A percentile compares a stretch with the other conserved stretches of the same genome.
phyloP scores from a whole-genome alignment of 1,139 yeast species.

The Arxiozyma heterogenica region DNA sequence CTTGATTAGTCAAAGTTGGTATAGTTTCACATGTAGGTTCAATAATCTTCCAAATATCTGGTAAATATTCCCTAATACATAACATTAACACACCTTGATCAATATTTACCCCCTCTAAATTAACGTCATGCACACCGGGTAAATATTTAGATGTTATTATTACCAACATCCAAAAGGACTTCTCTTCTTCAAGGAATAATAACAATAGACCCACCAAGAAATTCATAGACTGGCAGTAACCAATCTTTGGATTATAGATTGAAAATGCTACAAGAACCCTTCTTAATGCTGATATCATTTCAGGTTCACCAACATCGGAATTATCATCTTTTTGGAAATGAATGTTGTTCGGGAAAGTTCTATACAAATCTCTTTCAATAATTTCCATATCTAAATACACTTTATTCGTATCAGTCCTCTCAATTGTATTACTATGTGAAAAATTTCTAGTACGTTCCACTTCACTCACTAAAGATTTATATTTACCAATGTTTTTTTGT shows the following conservation, averaged over 20 bases:
- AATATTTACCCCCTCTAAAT: slow-evolving; percentile 86
- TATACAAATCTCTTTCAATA: slow-evolving; percentile 81
- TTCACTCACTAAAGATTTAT: slow-evolving; percentile 51
- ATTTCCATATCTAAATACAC: slow-evolving; percentile 60
- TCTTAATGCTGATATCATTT: slow-evolving; percentile 61
- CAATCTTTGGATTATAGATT: slow-evolving; percentile 77
- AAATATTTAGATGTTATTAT: slow-evolving; percentile 75
- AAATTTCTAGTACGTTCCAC: slow-evolving; percentile 13
- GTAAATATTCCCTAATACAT: slow-evolving; percentile 74
- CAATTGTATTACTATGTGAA: slow-evolving; percentile 31
- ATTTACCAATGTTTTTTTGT: slow-evolving; percentile 61
- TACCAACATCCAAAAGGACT: slow-evolving; percentile 91
- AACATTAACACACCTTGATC: slow-evolving; percentile 93
- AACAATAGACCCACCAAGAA: slow-evolving; percentile 80
- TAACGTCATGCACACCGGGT: slow-evolving; percentile 86
- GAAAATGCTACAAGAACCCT: slow-evolving; percentile 81
- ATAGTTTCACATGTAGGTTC: slow-evolving; percentile 5
- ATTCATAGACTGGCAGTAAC: slow-evolving; percentile 91
- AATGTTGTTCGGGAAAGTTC: slow-evolving; percentile 90
- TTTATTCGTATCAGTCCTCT: slow-evolving; percentile 26
- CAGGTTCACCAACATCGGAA: slow-evolving; percentile 40
- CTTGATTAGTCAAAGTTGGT: not conserved
- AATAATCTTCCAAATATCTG: slow-evolving; percentile 56
- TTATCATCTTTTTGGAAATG: slow-evolving; percentile 46
- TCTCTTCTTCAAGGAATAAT: slow-evolving; percentile 79